phyloP scores from a whole-genome alignment of 345 rosid species.

The Eucalyptus erythrocorys region DNA sequence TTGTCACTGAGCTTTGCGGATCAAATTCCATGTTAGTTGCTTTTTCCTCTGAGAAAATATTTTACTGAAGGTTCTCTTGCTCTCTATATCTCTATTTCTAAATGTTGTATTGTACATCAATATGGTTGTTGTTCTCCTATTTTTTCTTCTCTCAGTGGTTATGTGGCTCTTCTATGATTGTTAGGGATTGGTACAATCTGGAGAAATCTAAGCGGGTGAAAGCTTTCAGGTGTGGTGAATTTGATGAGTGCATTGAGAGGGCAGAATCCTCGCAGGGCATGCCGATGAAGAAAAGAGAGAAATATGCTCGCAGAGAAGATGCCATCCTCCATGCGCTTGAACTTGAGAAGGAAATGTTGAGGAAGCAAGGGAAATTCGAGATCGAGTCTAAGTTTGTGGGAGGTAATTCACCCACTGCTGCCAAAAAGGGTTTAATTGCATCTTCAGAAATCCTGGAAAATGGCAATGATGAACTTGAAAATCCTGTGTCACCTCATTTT shows the following conservation, averaged over 20 bases:
- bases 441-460: constrained; percentile 26
- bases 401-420: constrained; percentile 21
- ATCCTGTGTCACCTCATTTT: constrained; percentile 12
- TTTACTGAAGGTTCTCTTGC: background rate
- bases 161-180: background rate
- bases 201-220: constrained; percentile 98
- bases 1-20: background rate
- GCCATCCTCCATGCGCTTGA: constrained; percentile 99
- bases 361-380: constrained; percentile 36
- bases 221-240: constrained; percentile 96
- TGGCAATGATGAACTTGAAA: constrained; percentile 23
- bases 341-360: constrained; percentile 68
- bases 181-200: constrained; percentile 98
- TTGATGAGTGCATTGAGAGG: constrained; percentile 88
- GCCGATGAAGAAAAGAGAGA: constrained; percentile 89
- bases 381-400: constrained; percentile 9
- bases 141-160: background rate
- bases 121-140: background rate
- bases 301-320: constrained; percentile 99
- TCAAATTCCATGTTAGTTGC: background rate
- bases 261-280: constrained; percentile 72
- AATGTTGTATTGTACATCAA: background rate
- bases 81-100: background rate
- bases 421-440: constrained; percentile 21
- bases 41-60: background rate